Base-by-base conservation (phyloP, 345 rosid species). In the Syzygium grande region DNA sequence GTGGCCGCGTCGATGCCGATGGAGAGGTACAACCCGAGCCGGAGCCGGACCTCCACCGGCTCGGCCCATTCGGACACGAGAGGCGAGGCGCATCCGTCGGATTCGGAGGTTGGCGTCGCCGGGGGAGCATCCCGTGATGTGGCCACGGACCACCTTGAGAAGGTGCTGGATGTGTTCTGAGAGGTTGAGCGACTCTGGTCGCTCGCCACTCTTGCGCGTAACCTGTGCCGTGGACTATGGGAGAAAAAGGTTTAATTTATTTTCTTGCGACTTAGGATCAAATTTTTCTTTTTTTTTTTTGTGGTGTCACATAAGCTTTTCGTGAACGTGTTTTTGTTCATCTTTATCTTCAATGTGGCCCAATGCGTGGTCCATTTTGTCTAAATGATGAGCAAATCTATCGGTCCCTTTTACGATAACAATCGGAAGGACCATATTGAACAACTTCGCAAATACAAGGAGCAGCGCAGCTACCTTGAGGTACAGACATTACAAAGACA, bases 1-100 rank as follows among this genome's bases (percentile, higher is more conserved):
- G 90, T 84, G 84, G 89, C 89, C 4, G 87, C 92, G 3, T 85
- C n/a, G 4, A 91, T 7, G 29, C 91, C 3, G 77, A 16, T 16
- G 54, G 55, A 49, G 13, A 55, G 88, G 41, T 53, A 53, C 0
- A 38, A 43, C 8, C 6, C 85, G 10, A 80, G 51, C 7, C 30
- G 5, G 30, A 59, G 53, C 85, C 85, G 4, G 79, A 65, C 27
- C 4, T 1, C 54, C 54, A 5, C 83, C 83, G 3, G 83, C 14
- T 38, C 49, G 15, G 83, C 83, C 27, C 5, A 38, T 38, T 38
- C 49, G 49, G 49, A 73, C 83, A 1, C 8, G 8, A 73, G 80
- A 38, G 49, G 83, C 49, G 14, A 38, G 83, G 21, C 14, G 27
- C 49, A 38, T 38, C 27, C 2, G 83, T 58, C 79, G 25, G 87